Base-by-base conservation (phyloP, 2,329 filamentous ascomycete genomes). In the Microdochium trichocladiopsis region DNA sequence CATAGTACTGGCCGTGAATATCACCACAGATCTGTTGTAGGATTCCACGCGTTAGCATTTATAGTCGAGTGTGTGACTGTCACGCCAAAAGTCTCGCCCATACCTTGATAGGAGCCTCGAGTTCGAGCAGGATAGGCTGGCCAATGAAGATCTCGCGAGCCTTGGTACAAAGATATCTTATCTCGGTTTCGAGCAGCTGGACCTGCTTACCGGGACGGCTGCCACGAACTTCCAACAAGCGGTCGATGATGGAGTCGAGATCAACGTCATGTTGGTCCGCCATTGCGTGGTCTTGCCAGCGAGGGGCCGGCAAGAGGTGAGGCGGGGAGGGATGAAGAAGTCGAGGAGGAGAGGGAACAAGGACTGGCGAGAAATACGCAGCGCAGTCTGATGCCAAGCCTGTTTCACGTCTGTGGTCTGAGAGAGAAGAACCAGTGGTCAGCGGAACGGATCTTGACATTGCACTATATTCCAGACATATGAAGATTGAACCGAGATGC, bases 111-210 rank as follows among this genome's bases (percentile, higher is more conserved):
- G 94, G 94, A 68, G 94, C 94, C 75, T 97, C 94, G 50, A 99
- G 83, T 78, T 99, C 94, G 61, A 99, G 84, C 61, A 99, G 79
- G 67, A 97, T 97, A 60, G 94, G 94, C 78, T 99, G 94, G 57
- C 92, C 96, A 73, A 99, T 97, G 80, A 99, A 97, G 66, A 99
- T 97, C 79, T 99, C 94, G 61, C 94, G 88, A 58, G 93, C 92
- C 79, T 97, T 97, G 70, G 93, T 96, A 83, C 94, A 99, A 60
- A 99, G 84, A 74, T 85, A 96, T 69, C 93, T 88, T 63, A 99
- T 99, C 77, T 97, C 94, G 56, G 90, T 86, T 74, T 99, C 94
- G 60, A 96, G 80, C 61, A 99, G 83, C 77, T 97, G 93, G 52
- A 99, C 94, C 76, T 97, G 94, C 80, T 99, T 99, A 66, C 94